A percentile compares a stretch with the other conserved stretches of the same genome.
Conservation (phyloP, 805 yeast species). For the Nakazawaea populi region DNA sequence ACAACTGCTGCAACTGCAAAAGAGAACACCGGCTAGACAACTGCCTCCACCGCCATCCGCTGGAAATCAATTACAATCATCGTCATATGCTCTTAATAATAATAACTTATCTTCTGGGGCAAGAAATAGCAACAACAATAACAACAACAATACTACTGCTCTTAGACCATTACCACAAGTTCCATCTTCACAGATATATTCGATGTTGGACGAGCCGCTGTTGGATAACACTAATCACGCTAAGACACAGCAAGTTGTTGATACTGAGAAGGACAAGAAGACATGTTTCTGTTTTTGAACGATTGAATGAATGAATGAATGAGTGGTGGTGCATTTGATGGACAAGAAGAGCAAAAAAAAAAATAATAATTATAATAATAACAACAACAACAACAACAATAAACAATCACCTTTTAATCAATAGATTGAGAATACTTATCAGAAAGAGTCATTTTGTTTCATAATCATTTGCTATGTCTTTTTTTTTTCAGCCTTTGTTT, state of each 20-base stretch:
- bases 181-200: slow-evolving; percentile 10
- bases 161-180: slow-evolving; percentile 8
- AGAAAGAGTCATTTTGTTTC: too few species aligned
- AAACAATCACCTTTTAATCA: too few species aligned
- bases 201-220: slow-evolving; percentile 3
- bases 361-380: too few species aligned
- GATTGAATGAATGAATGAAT: too few species aligned
- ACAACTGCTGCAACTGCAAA: slow-evolving; percentile 16
- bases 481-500: too few species aligned
- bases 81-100: slow-evolving; percentile 4
- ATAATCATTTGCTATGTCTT: too few species aligned
- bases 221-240: slow-evolving; percentile 1
- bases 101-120: slow-evolving; percentile 1
- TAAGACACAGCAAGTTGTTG: not conserved
- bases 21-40: slow-evolving; percentile 15
- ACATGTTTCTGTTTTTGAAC: slow-evolving; percentile 10
- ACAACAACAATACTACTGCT: not conserved
- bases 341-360: too few species aligned
- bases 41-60: slow-evolving; percentile 6
- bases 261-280: slow-evolving; percentile 3
- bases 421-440: too few species aligned
- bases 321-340: too few species aligned
- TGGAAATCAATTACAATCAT: slow-evolving; percentile 12
- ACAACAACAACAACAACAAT: too few species aligned
- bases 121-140: slow-evolving; percentile 7